Conservation (phyloP, 2,329 filamentous ascomycete species). For the Xylariaceae sp. region DNA sequence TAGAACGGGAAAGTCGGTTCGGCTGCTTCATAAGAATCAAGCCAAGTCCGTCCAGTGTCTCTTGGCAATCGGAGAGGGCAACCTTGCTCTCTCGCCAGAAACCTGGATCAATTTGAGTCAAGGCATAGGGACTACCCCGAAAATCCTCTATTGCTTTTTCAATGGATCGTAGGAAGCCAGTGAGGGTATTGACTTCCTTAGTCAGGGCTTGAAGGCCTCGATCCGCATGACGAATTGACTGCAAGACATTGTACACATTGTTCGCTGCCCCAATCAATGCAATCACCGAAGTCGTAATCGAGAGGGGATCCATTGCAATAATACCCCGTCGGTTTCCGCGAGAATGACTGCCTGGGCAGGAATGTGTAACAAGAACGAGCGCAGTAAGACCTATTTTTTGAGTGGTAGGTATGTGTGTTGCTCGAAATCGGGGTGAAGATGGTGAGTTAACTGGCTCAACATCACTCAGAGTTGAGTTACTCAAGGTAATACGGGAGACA, state of each 20-base stretch:
- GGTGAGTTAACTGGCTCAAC: not conserved
- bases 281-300: slow-evolving; percentile 18
- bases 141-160: slow-evolving; percentile 17
- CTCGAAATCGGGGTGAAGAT: slow-evolving; percentile 1
- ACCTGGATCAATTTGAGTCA: slow-evolving; percentile 17
- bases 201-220: slow-evolving; percentile 11
- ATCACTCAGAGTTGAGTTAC: not conserved
- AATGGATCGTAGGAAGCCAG: slow-evolving; percentile 15
- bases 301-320: slow-evolving; percentile 18
- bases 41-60: slow-evolving; percentile 13
- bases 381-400: not conserved
- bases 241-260: slow-evolving; percentile 15
- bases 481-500: not conserved
- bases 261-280: slow-evolving; percentile 15
- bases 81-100: slow-evolving; percentile 20
- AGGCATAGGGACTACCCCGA: slow-evolving; percentile 13
- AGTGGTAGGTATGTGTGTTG: not conserved
- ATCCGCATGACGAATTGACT: slow-evolving; percentile 17
- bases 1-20: slow-evolving; percentile 14
- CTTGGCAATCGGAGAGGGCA: slow-evolving; percentile 17
- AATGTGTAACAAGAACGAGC: not conserved
- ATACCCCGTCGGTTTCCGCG: not conserved
- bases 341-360: not conserved
- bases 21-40: slow-evolving; percentile 12
- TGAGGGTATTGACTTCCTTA: slow-evolving; percentile 14